Evolutionary conservation across 1,284 basidiomycete genomes (phyloP), one percentile per base, ranked within the genome.

Genomic region (Amylostereum areolatum): DNA sequence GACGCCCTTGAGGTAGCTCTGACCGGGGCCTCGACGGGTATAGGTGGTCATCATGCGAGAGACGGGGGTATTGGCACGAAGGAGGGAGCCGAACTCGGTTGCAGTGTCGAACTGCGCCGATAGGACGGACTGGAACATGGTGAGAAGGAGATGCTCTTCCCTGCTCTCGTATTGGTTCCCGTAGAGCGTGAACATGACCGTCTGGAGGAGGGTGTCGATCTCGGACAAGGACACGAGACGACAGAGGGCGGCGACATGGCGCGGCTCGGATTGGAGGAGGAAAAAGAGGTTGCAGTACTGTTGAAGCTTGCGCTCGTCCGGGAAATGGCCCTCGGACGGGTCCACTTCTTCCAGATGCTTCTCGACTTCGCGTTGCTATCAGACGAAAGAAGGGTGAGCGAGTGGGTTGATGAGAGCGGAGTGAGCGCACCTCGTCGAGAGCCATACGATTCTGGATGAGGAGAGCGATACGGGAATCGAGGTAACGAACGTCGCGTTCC

Each of bases 1-100:
- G 32, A 98, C 94, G 56, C 89, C 86, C 74, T 98, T 98, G 57
- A 99, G 82, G 67, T 98, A 99, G 60, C 89, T 92, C 68, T 99
- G 96, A 56, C 96, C 96, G 0, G 97, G 96, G 45, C 95, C 96
- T 55, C 97, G 86, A 50, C 97, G 88, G 43, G 96, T 98, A 71
- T 99, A 99, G 24, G 96, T 98, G 37, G 97, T 98, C 96, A 99
- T 98, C 96, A 99, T 98, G 43, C 97, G 86, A 47, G 95, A 98
- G 18, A 98, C 96, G 45, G 97, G 96, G 42, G 97, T 99, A 70
- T 99, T 99, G 52, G 96, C 95, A 46, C 97, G 90, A 28, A 99
- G 81, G 10, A 99, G 78, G 4, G 95, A 97, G 4, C 94, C 94
- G 59, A 99, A 98, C 68, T 99, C 96, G 48, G 94, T 95, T 5